phyloP scores from a whole-genome alignment of 768 basidiomycete species.

The Mycena alexandri region DNA sequence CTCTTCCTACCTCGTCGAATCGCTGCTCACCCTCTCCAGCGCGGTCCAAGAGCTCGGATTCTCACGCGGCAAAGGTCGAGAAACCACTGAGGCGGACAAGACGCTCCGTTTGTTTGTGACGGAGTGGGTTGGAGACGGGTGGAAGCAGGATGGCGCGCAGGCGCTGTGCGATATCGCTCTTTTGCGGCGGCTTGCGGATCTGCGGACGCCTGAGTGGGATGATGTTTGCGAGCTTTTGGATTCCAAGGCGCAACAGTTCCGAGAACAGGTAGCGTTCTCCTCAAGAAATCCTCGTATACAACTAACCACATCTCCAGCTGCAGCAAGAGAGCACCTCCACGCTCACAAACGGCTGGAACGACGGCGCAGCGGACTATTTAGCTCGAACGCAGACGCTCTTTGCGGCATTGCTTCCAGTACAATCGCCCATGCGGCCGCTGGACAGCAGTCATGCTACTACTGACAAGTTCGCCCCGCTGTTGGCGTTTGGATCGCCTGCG shows the following conservation, averaged over 20 bases:
- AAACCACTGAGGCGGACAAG: constrained; percentile 49
- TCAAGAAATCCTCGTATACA: constrained; percentile 13
- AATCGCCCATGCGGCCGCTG: constrained; percentile 38
- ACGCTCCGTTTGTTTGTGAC: constrained; percentile 56
- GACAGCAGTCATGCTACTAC: constrained; percentile 27
- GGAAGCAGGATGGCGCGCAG: constrained; percentile 47
- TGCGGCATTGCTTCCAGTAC: constrained; percentile 65
- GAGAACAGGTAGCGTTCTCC: constrained; percentile 44
- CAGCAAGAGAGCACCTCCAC: constrained; percentile 22
- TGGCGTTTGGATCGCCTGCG: constrained; percentile 66
- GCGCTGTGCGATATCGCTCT: constrained; percentile 62
- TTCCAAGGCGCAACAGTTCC: constrained; percentile 42
- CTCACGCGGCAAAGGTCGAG: constrained; percentile 51
- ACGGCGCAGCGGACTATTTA: constrained; percentile 58
- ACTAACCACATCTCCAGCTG: constrained; percentile 10
- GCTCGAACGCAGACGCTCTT: constrained; percentile 72
- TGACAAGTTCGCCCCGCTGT: constrained; percentile 58
- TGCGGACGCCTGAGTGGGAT: constrained; percentile 50
- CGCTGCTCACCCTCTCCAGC: constrained; percentile 66
- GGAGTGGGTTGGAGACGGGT: constrained; percentile 48
- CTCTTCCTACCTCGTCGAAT: constrained; percentile 66
- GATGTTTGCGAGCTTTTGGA: constrained; percentile 44
- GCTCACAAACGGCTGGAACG: constrained; percentile 42
- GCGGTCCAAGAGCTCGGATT: constrained; percentile 70
- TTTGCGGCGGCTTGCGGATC: constrained; percentile 56